Evolutionary conservation across 176 grass and related monocot genomes (phyloP).

Genomic region (Hordeum marinum): DNA sequence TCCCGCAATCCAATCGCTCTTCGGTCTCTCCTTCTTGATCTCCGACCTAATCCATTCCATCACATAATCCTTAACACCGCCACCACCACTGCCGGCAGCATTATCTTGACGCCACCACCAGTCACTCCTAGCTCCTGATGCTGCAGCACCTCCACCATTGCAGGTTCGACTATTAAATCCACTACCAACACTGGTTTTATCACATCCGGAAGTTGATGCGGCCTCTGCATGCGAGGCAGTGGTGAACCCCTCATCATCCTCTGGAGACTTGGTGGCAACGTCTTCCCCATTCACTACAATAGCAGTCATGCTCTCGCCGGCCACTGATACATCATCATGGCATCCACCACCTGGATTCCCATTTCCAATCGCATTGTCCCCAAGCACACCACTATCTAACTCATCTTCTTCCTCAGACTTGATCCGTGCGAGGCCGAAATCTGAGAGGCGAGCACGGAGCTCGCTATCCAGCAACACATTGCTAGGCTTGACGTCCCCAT

Average conservation of each 20-base stretch:
- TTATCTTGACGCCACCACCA: constrained; percentile 98
- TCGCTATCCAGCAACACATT: constrained; percentile 78
- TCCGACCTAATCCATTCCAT: constrained; percentile 98
- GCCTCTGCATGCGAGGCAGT: constrained; percentile 45
- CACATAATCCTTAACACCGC: constrained; percentile 82
- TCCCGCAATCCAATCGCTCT: constrained; percentile 66
- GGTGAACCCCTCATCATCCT: constrained; percentile 50
- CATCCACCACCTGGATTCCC: constrained; percentile 37
- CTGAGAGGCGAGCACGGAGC: constrained; percentile 70
- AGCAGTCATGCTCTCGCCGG: constrained; percentile 26
- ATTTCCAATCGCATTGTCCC: constrained; percentile 14
- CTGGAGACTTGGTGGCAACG: constrained; percentile 41
- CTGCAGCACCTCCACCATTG: constrained; percentile 47
- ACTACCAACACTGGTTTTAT: constrained; percentile 48
- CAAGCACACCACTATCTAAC: constrained; percentile 25
- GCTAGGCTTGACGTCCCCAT: constrained; percentile 95
- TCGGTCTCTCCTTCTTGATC: constrained; percentile 93
- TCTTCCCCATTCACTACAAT: constrained; percentile 48
- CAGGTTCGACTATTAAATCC: constrained; percentile 39
- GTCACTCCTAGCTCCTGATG: constrained; percentile 49
- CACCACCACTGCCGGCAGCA: constrained; percentile 9
- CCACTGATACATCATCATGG: constrained; percentile 56
- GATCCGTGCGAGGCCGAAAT: constrained; percentile 78
- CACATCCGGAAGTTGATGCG: constrained; percentile 57
- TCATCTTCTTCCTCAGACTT: constrained; percentile 52